Conservation (phyloP, 2,329 filamentous ascomycete genomes). For the Pyricularia grisea region DNA sequence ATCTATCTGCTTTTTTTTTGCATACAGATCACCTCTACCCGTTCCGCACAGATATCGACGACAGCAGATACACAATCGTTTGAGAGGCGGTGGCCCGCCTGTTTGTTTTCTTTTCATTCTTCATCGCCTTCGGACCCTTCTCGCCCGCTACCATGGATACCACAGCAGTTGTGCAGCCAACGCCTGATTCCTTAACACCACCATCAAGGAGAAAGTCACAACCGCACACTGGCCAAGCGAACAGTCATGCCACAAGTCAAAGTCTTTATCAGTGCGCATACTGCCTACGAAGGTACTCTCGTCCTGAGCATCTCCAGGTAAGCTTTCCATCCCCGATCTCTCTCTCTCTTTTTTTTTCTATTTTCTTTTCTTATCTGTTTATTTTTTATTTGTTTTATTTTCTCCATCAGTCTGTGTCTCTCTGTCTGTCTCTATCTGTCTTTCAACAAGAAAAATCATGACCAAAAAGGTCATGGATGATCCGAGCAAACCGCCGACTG, state of each 20-base stretch:
- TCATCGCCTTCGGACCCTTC: background rate
- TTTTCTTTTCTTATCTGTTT: too few relatives aligned
- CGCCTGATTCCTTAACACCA: background rate
- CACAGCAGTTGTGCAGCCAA: background rate
- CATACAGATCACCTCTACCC: background rate
- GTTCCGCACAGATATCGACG: background rate
- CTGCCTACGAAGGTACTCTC: slow-evolving; percentile 40
- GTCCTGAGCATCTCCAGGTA: slow-evolving; percentile 41
- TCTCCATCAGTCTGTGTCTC: too few relatives aligned
- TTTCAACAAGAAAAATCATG: background rate
- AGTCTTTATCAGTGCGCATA: slow-evolving; percentile 37
- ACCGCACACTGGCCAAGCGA: background rate
- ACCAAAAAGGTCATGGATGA: background rate
- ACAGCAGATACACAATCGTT: background rate
- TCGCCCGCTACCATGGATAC: background rate
- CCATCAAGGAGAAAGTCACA: background rate
- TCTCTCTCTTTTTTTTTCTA: too few relatives aligned
- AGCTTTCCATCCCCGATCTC: background rate
- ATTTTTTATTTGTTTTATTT: too few relatives aligned
- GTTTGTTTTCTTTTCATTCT: background rate
- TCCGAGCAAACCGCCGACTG: background rate
- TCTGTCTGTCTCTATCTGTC: too few relatives aligned
- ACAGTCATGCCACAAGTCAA: background rate
- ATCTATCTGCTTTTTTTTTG: too few relatives aligned
- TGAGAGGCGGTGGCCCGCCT: background rate